Base-by-base conservation (phyloP, 345 rosid genomes). In the Lagerstroemia speciosa region DNA sequence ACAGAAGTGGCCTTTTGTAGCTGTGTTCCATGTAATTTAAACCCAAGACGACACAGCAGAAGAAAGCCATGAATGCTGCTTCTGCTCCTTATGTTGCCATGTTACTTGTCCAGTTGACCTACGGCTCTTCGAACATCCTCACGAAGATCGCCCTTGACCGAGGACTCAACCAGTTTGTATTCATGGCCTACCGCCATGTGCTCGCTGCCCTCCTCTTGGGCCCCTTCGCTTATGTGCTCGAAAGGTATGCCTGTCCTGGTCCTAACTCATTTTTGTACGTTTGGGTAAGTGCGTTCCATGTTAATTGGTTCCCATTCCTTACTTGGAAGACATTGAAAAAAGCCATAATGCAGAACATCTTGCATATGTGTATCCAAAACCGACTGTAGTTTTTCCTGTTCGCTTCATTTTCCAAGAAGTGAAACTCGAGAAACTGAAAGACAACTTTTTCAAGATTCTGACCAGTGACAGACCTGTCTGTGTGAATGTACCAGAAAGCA, bases 101-200 rank as follows among this genome's bases (percentile, higher is more conserved):
- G 80, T 30, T 77, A 15, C 16, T 76, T 0, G 74, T 79, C 62
- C 79, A 76, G 24, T 55, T 83, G 17, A 72, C 81, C 37, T 80
- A 80, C 41, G 85, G 77, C 52, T 76, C 71, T 45, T 76, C 80
- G 19, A 86, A 74, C 62, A 78, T 78, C 43, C 80, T 83, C 75
- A 66, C 76, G 34, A 86, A 82, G 68, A 70, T 82, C 41, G 78
- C 85, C 68, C 53, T 78, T 5, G 73, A 69, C 5, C 69, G 67
- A 53, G 85, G 81, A 60, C 76, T 81, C 64, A 64, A 80, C 70
- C 83, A 69, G 57, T 69, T 80, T 5, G 83, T 80, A 37, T 80
- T 83, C 34, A 66, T 82, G 11, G 77, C 78, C 58, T 82, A 83
- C 67, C 76, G 82, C 0, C 83, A 82, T 62, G 1, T 79, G 6